A percentile compares a stretch with the other conserved stretches of the same genome.
phyloP scores from a whole-genome alignment of 371 early-diverging fungal species.

The Lichtheimia ornata region DNA sequence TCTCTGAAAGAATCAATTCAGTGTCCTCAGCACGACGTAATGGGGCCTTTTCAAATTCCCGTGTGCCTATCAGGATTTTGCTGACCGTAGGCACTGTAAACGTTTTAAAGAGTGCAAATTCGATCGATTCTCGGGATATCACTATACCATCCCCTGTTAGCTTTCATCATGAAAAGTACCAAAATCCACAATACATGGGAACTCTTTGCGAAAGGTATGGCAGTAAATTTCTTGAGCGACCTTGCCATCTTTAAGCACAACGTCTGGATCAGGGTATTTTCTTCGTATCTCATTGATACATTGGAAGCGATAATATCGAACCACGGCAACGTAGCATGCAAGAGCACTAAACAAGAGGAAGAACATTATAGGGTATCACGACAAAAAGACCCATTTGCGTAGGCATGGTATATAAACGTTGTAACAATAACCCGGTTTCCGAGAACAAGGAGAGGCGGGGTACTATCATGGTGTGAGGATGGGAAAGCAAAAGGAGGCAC shows the following conservation, averaged over 20 bases:
- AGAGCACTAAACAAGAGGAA: conserved; percentile 6
- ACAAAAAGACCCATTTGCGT: no score
- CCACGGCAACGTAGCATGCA: conserved; percentile 32
- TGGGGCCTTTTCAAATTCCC: conserved; percentile 38
- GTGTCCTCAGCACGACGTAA: conserved; percentile 54
- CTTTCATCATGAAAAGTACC: background rate
- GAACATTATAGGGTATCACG: background rate
- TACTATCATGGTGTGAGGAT: no score
- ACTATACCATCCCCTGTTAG: background rate
- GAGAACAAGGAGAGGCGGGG: no score
- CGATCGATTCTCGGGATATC: conserved; percentile 34
- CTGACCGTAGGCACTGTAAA: conserved; percentile 54
- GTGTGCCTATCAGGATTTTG: conserved; percentile 44
- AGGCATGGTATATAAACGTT: no score
- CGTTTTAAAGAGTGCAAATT: conserved; percentile 55
- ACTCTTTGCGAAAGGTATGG: conserved; percentile 36
- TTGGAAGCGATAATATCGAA: conserved; percentile 38
- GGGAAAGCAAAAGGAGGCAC: no score
- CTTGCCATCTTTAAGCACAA: conserved; percentile 34
- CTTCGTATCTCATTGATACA: conserved; percentile 27
- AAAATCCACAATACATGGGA: conserved; percentile 29
- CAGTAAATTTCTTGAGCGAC: conserved; percentile 44
- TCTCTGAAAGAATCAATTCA: conserved; percentile 43
- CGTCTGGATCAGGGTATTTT: conserved; percentile 51
- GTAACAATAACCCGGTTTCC: no score